Base-by-base conservation (phyloP, 2,329 filamentous ascomycete genomes). In the Ceratocystis destructans region DNA sequence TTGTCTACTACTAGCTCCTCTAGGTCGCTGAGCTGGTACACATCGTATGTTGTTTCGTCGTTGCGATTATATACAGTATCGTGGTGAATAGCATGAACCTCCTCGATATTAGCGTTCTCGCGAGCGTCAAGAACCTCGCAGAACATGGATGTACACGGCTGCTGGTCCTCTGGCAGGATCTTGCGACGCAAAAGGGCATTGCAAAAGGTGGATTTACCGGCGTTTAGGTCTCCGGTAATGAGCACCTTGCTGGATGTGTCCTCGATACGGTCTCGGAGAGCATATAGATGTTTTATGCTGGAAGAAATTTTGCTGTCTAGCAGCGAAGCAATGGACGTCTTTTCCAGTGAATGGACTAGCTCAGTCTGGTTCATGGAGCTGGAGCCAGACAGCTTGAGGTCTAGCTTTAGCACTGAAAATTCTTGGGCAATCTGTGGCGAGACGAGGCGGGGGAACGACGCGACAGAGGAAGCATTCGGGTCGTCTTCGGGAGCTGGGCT, bases 181-280 rank as follows among this genome's bases (percentile, higher is more conserved):
- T 97, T 97, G 69, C 92, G 85, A 68, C 94, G 87, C 50, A 99
- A 77, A 1, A 99, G 79, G n/a, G 94, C 94, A 75, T 99, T 99
- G 78, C 94, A 99, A 72, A 99, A 99, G 0, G 94, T 99, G 3
- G 94, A 99, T 74, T 99, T 99, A 73, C 94, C 94, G 7, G 94
- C 93, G 73, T 99, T 99, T 65, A 99, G 77, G 74, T 99, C 94
- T 72, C 94, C 94, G 0, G 94, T 99, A 20, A 99, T 87, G 67
- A 99, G 78, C 1, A 99, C 94, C 75, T 99, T 99, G 77, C 93
- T 97, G 3, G 93, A 90, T 0, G 90, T 97, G 75, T 99, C 94
- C 74, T 97, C 94, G 69, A 99, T 99, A 64, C 94, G 87, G 70
- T 97, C 94, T 68, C 91, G 86, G 44, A 99, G 80, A 0, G 89